Percentiles rank a stretch among this genome's conserved stretches.
Evolutionary conservation across 139 green algal genomes (phyloP).

Genomic region (Chlamydomonas eustigma): DNA sequence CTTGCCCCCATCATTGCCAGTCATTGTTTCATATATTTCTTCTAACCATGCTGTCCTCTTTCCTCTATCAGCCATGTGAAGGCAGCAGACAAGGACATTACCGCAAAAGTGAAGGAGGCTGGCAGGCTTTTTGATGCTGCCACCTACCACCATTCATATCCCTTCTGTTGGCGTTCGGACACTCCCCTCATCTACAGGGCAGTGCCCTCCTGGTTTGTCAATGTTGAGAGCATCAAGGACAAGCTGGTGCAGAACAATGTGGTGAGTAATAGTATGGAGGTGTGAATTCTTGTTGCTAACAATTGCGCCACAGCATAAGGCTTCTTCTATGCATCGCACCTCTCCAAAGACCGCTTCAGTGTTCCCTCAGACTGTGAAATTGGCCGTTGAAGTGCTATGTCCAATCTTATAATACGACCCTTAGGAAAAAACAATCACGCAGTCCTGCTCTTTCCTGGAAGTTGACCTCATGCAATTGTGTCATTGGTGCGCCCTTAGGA

Average conservation of each 20-base stretch:
- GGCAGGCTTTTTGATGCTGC: constrained; percentile 75
- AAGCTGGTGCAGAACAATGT: constrained; percentile 13
- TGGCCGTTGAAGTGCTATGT: no score
- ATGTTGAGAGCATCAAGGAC: constrained; percentile 83
- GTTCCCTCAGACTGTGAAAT: no score
- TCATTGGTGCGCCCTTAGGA: constrained; percentile 24
- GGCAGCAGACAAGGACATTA: constrained; percentile 95
- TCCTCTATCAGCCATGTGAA: constrained; percentile 71
- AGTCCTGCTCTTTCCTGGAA: no score
- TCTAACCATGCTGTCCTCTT: no score
- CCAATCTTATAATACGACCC: no score
- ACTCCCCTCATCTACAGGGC: constrained; percentile 92
- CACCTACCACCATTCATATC: constrained; percentile 83
- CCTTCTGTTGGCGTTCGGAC: constrained; percentile 98
- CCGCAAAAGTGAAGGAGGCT: constrained; percentile 68
- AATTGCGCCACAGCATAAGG: no score
- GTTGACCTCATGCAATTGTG: no score
- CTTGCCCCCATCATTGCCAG: no score
- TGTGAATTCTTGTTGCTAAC: no score
- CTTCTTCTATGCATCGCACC: constrained; percentile 6
- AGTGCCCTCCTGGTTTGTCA: constrained; percentile 96
- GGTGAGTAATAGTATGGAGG: no score
- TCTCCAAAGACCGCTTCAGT: neutral
- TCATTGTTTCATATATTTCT: no score
- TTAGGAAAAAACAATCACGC: no score